A percentile compares a stretch with the other conserved stretches of the same genome.
phyloP scores from a whole-genome alignment of 2,329 filamentous ascomycete genomes.

The Xylaria sp. region DNA sequence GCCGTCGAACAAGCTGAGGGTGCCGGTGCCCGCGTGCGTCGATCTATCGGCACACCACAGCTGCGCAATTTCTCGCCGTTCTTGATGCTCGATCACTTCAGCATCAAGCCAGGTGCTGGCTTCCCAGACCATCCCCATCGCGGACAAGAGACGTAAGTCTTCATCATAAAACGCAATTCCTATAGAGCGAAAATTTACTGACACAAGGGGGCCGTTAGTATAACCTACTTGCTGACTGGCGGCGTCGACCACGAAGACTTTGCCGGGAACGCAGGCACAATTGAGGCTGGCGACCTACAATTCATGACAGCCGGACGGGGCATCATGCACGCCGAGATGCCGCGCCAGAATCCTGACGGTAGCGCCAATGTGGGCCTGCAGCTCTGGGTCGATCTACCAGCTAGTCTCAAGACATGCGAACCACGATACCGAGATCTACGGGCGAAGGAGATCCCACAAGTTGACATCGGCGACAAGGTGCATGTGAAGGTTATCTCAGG shows the following conservation, averaged over 20 bases:
- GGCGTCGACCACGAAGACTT: constrained; percentile 56
- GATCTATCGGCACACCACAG: constrained; percentile 85
- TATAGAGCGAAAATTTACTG: constrained; percentile 1
- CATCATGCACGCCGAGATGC: constrained; percentile 97
- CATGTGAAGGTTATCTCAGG: constrained; percentile 92
- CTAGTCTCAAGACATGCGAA: constrained; percentile 85
- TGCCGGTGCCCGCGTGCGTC: constrained; percentile 85
- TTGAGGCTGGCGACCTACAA: constrained; percentile 88
- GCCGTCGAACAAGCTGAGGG: constrained; percentile 90
- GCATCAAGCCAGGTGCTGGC: constrained; percentile 79
- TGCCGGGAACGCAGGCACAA: constrained; percentile 72
- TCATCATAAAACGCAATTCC: constrained; percentile 10
- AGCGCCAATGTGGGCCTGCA: constrained; percentile 87
- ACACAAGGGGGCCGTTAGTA: constrained; percentile 28
- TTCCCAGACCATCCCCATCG: constrained; percentile 90
- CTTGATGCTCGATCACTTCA: constrained; percentile 96
- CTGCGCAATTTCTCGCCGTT: constrained; percentile 91
- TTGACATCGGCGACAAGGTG: constrained; percentile 78
- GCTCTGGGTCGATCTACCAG: constrained; percentile 93
- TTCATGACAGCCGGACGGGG: constrained; percentile 97
- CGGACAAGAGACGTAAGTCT: constrained; percentile 74
- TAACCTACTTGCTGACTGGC: constrained; percentile 79
- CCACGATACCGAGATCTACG: constrained; percentile 90
- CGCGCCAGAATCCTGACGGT: constrained; percentile 79
- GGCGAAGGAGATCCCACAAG: constrained; percentile 80